Evolutionary conservation across 2,329 filamentous ascomycete genomes (phyloP), one percentile per base, ranked within the genome.

Genomic region (Fusarium cyanostomum): DNA sequence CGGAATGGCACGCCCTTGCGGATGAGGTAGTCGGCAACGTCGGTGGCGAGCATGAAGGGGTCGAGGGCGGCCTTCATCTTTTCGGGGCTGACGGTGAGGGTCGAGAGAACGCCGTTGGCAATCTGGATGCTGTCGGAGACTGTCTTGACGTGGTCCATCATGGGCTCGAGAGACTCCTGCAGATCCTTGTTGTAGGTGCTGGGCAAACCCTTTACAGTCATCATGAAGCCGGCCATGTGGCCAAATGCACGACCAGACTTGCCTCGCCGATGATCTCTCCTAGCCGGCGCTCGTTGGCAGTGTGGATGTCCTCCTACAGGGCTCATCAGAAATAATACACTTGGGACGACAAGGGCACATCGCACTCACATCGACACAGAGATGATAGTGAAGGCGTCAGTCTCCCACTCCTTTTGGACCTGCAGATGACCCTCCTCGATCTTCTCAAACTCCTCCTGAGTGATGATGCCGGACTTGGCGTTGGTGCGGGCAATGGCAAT

Each of bases 181-280:
- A 96, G 78, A 75, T 96, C 92, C 79, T 96, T 96, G 82, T 96
- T 94, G 82, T 96, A 96, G 4, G 90, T 92, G 38, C 86, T 90
- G 2, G 92, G 91, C 26, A 95, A 85, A 53, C 90, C 90, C 75
- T 85, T 85, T 52, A 80, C 82, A 33, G 88, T 91, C 79, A 88
- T 89, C 84, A 92, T 73, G 64, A 95, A 79, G 33, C 91, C 92
- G 6, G 90, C 86, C 87, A 94, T 91, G 65, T 92, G 89, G 24
- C 92, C 92, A 72, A 96, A 94, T 4, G 88, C 84, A 67, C 90
- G 84, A 2, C 91, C 92, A 45, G 82, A 82, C 80, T 94, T 95
- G 44, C 91, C 91, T 11, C 91, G 64, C 89, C 88, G 56, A 92
- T 88, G 59, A 92, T 81, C 78, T 92, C 89, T 53, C 87, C 86